Evolutionary conservation across 257 asterid species (phyloP).

Genomic region (Scutellaria minor): DNA sequence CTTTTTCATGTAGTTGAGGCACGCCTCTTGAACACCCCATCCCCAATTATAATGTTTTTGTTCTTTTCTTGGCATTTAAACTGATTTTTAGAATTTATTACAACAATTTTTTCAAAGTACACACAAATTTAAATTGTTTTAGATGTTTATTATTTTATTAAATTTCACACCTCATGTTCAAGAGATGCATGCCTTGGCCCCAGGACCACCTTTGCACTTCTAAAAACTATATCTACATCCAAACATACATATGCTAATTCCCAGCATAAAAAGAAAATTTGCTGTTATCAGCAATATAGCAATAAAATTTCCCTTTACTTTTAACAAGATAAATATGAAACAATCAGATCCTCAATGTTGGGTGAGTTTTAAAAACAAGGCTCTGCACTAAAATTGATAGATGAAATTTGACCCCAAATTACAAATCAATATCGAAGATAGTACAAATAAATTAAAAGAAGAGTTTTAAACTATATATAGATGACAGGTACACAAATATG

Average conservation of each 20-base stretch:
- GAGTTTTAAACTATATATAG: neutral
- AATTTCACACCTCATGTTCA: no score
- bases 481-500: neutral
- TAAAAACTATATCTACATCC: no score
- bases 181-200: no score
- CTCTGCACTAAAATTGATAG: neutral
- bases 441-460: neutral
- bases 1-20: neutral
- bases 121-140: no score
- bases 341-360: constrained; percentile 20
- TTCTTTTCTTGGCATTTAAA: no score
- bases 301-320: neutral
- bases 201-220: no score
- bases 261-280: neutral
- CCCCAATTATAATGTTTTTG: no score
- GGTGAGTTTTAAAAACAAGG: neutral
- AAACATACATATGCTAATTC: constrained; percentile 1
- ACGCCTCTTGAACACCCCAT: no score
- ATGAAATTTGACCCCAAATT: constrained; percentile 7
- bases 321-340: neutral
- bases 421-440: constrained; percentile 12
- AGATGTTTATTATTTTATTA: no score
- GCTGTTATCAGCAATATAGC: neutral
- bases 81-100: no score
- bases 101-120: no score